Percentiles rank a stretch among this genome's conserved stretches.
phyloP scores from a whole-genome alignment of 768 basidiomycete genomes.

The Sutorius australiensis region DNA sequence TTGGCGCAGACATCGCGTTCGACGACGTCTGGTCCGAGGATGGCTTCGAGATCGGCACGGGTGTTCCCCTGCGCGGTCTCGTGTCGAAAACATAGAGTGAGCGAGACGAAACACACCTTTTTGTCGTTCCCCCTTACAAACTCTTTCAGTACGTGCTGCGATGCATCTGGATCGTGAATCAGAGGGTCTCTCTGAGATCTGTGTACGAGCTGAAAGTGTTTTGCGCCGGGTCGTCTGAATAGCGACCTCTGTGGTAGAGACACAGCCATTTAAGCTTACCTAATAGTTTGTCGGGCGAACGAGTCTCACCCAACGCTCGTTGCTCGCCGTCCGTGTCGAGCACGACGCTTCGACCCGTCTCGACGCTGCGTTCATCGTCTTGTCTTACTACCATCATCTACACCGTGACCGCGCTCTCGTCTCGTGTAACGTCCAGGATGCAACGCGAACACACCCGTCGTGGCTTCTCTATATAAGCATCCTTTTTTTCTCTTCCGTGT shows the following conservation, averaged over 20 bases:
- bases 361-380: constrained; percentile 3
- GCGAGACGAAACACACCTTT: constrained; percentile 45
- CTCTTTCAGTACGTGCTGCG: constrained; percentile 83
- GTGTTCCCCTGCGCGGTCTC: constrained; percentile 63
- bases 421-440: constrained; percentile 36
- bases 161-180: constrained; percentile 88
- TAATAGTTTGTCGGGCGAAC: constrained; percentile 28
- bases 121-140: constrained; percentile 68
- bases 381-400: neutral
- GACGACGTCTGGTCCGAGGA: constrained; percentile 47
- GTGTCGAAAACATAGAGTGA: neutral
- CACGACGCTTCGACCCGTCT: constrained; percentile 14
- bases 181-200: constrained; percentile 94
- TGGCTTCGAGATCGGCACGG: constrained; percentile 71
- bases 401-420: neutral
- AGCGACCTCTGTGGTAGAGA: constrained; percentile 73
- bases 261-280: constrained; percentile 22
- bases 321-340: constrained; percentile 18
- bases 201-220: constrained; percentile 96
- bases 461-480: constrained; percentile 88
- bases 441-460: constrained; percentile 77
- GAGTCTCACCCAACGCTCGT: constrained; percentile 22
- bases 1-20: constrained; percentile 47
- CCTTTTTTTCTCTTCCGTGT: constrained; percentile 24
- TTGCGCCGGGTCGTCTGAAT: constrained; percentile 84